Conservation (phyloP, 1,284 basidiomycete genomes). For the Trichosporon inkin region DNA sequence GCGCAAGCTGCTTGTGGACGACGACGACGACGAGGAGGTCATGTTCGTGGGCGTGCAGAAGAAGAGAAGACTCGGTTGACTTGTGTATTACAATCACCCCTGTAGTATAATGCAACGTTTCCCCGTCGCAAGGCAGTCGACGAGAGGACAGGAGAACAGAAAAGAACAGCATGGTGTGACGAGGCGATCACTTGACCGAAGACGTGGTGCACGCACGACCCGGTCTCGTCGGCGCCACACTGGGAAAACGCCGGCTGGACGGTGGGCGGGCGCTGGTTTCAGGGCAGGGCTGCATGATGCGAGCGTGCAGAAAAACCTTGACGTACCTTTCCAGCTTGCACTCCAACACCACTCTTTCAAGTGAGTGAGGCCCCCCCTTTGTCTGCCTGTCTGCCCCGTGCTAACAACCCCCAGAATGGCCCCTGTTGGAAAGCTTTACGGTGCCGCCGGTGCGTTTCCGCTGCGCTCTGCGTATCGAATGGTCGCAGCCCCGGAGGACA, state of each 20-base stretch:
- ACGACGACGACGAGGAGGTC: constrained; percentile 29
- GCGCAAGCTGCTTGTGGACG: constrained; percentile 19
- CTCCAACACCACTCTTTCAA: constrained; percentile 2
- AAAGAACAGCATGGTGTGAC: too few species aligned
- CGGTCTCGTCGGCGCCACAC: constrained; percentile 3
- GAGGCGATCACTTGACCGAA: too few species aligned
- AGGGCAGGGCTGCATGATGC: not conserved
- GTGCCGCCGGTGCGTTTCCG: constrained; percentile 36
- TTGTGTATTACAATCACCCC: not conserved
- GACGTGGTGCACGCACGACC: too few species aligned
- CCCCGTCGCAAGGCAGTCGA: not conserved
- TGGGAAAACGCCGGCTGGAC: not conserved
- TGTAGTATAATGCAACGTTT: not conserved
- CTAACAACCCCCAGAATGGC: constrained; percentile 31
- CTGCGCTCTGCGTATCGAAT: not conserved
- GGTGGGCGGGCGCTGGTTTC: not conserved
- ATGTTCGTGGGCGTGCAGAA: constrained; percentile 27
- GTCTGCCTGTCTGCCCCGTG: not conserved
- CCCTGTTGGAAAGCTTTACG: constrained; percentile 38
- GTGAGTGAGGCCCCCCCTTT: not conserved
- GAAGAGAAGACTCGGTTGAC: constrained; percentile 27
- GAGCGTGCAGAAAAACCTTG: not conserved
- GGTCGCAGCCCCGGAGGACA: not conserved
- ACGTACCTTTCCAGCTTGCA: constrained; percentile 1
- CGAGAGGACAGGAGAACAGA: not conserved